Evolutionary conservation across 164 flowering plant genomes (phyloP), one percentile per base, ranked within the genome.

Genomic region (Nelumbo lutea): DNA sequence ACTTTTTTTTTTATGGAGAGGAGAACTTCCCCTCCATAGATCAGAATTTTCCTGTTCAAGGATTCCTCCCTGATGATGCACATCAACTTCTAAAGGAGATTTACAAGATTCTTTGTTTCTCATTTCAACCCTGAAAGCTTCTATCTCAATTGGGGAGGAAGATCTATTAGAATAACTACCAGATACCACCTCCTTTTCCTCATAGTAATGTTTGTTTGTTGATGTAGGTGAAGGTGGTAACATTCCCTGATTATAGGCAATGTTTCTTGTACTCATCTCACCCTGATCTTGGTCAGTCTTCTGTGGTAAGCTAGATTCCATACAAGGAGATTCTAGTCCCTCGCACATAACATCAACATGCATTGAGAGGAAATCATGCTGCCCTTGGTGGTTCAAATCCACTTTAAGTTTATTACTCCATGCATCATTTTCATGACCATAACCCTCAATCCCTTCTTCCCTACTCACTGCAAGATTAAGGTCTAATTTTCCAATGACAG

Each of bases 391-490:
- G 60, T 67, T 64, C 53, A 73, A 56, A 56, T 73, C 73, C 51
- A 67, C 62, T 47, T 59, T 27, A 58, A 14, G 43, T 52, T 65
- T 66, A 27, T 66, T 68, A 68, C 27, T 42, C 41, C 45, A 9
- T 47, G 39, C 64, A 5, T 61, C 51, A 5, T 70, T 70, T 65
- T 51, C 73, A 65, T 44, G 73, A 46, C 52, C 52, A 65, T 59
- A 66, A 48, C 43, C 76, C 7, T 43, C 70, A 75, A 42, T 39
- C 38, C 46, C 66, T 46, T 67, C 72, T 63, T 73, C 62, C 68
- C 73, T 76, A 42, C 48, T 48, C 51, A 46, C 70, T 13, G 42
- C 65, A 62, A 61, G 67, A 62, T 76, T 69, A 64, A 70, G 76
- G 63, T 81, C 76, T 61, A 78, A 64, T 46, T 62, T 69, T 66